Evolutionary conservation across 202 grass and related monocot species (phyloP).

Genomic region (Sporobolus alterniflorus): DNA sequence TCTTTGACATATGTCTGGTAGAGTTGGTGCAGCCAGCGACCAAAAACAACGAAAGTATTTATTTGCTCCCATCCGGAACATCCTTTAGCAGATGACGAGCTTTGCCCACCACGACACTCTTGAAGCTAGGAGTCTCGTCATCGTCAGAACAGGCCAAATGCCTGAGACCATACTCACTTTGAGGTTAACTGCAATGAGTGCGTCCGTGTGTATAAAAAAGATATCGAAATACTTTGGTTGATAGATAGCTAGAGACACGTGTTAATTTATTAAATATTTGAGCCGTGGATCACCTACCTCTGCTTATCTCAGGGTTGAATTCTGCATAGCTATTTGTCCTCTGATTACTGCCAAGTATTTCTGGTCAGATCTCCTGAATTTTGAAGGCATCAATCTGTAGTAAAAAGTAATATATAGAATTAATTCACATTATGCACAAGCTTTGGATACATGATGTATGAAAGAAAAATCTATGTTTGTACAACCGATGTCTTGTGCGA

Average conservation of each 20-base stretch:
- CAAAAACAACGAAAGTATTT: slow-evolving; percentile 42
- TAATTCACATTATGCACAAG: too few relatives aligned
- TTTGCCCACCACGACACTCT: slow-evolving; percentile 50
- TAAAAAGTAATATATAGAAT: too few relatives aligned
- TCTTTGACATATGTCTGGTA: slow-evolving; percentile 50
- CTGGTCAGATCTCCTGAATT: not conserved
- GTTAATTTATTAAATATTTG: slow-evolving; percentile 28
- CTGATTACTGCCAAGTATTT: not conserved
- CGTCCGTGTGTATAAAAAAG: slow-evolving; percentile 21
- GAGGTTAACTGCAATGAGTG: slow-evolving; percentile 43
- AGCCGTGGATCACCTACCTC: slow-evolving; percentile 3
- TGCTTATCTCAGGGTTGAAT: not conserved
- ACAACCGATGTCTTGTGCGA: slow-evolving; percentile 25
- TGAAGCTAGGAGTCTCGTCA: slow-evolving; percentile 41
- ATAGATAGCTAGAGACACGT: slow-evolving; percentile 46
- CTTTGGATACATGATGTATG: too few relatives aligned
- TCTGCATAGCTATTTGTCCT: not conserved
- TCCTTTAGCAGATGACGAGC: slow-evolving; percentile 53
- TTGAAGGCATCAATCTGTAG: not conserved
- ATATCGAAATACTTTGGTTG: slow-evolving; percentile 26
- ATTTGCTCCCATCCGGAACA: slow-evolving; percentile 37
- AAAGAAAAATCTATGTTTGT: not conserved
- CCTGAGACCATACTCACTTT: slow-evolving; percentile 53
- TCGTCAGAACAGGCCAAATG: slow-evolving; percentile 47
- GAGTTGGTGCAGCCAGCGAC: slow-evolving; percentile 69